Evolutionary conservation across 1,284 basidiomycete species (phyloP), one percentile per base, ranked within the genome.

Genomic region (Nidula niveotomentosa): DNA sequence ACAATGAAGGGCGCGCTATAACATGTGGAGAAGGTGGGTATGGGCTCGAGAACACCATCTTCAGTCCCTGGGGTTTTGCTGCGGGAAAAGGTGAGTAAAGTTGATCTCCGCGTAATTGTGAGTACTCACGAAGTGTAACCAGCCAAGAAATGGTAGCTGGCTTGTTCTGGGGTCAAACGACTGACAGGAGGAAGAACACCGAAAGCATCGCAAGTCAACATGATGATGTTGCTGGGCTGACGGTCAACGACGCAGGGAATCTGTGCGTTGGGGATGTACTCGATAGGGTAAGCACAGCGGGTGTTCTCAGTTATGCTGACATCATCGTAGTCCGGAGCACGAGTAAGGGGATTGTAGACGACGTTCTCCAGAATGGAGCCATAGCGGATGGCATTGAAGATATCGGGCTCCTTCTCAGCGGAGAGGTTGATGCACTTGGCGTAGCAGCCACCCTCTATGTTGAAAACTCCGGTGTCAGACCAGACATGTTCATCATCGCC

Each of bases 391-490:
- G 96, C 97, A 69, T 88, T 90, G 85, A 76, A 97, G 73, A 99
- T 99, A 74, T 98, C 97, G 57, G 96, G 96, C 75, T 99, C 96
- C 81, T 93, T 98, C 76, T 97, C 93, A 17, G 88, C 88, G 49
- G 92, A 94, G 62, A 99, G 88, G 79, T 97, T 97, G 79, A 99
- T 93, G 74, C 88, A 91, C 81, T 99, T 99, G 76, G 96, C 96
- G 74, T 99, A 99, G 79, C 96, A 99, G 55, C 97, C 96, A 65
- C 96, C 96, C 73, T 99, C 96, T 66, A 99, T 99, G 85, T 99
- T 99, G 88, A 99, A 99, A 59, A 99, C 96, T 73, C 96, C 97
- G 18, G 83, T 87, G 75, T 97, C 95, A 35, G 93, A 94, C 96
- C 95, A 98, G 67, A 98, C 96, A 72, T 98, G 96, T 78, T 98